Evolutionary conservation across 2,329 filamentous ascomycete genomes (phyloP).

Genomic region (Septoria petroselini): DNA sequence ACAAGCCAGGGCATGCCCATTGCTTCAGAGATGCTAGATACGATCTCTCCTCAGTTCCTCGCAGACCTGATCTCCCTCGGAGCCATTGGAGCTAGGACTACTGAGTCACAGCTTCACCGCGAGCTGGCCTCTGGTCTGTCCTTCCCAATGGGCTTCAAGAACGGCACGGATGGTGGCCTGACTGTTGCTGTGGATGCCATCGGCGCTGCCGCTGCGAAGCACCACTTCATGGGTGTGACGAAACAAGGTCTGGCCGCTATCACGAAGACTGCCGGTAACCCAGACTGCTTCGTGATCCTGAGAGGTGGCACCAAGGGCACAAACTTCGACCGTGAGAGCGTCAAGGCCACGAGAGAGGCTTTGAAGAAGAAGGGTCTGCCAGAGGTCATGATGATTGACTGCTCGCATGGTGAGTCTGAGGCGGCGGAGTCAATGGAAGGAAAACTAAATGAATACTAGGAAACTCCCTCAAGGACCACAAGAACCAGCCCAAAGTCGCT

Average conservation of each 20-base stretch:
- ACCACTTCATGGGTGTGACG: constrained; percentile 98
- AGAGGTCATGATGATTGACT: constrained; percentile 95
- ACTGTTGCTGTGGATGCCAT: constrained; percentile 94
- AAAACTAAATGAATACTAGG: no score
- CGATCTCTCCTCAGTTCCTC: constrained; percentile 96
- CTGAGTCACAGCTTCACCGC: constrained; percentile 92
- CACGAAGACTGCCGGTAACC: constrained; percentile 86
- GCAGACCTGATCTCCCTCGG: constrained; percentile 94
- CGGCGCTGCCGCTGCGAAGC: constrained; percentile 71
- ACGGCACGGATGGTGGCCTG: constrained; percentile 91
- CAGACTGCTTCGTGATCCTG: constrained; percentile 96
- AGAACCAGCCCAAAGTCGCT: constrained; percentile 93
- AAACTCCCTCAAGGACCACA: constrained; percentile 96
- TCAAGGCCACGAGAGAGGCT: constrained; percentile 73
- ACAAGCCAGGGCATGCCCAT: constrained; percentile 88
- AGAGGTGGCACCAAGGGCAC: constrained; percentile 87
- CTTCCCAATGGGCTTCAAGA: constrained; percentile 99
- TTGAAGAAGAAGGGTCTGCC: constrained; percentile 79
- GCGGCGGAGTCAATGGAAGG: no score
- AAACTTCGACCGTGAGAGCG: constrained; percentile 85
- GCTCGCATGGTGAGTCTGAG: constrained; percentile 83
- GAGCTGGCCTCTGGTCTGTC: constrained; percentile 92
- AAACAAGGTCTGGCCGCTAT: constrained; percentile 96
- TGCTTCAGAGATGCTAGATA: constrained; percentile 97
- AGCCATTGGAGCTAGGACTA: constrained; percentile 92